phyloP scores from a whole-genome alignment of 2,329 filamentous ascomycete species.

The Fusarium equiseti region DNA sequence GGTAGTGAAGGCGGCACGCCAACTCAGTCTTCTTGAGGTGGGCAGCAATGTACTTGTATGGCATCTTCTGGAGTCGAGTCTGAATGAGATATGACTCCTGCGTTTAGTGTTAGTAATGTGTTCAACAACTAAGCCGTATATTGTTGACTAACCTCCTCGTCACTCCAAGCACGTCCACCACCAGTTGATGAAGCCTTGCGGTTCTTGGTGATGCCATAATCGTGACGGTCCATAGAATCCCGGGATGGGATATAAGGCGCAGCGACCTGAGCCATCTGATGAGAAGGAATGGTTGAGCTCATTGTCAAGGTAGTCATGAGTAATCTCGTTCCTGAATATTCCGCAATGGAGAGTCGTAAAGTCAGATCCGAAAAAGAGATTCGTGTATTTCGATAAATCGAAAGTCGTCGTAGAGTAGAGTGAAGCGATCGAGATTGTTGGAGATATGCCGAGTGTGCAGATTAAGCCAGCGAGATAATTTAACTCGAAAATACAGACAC shows the following conservation, averaged over 20 bases:
- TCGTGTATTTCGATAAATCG: constrained; percentile 33
- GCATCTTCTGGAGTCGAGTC: constrained; percentile 88
- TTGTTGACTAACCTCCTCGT: constrained; percentile 75
- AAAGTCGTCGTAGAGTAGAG: constrained; percentile 32
- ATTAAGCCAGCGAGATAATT: constrained; percentile 44
- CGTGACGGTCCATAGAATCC: constrained; percentile 68
- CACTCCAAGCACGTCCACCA: constrained; percentile 84
- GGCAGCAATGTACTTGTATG: constrained; percentile 89
- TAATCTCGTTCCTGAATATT: constrained; percentile 34
- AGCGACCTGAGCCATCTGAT: constrained; percentile 60
- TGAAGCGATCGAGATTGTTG: constrained; percentile 40
- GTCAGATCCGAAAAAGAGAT: constrained; percentile 23
- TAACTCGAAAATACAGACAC: constrained; percentile 46
- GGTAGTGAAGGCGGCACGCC: constrained; percentile 87
- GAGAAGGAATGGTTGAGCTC: constrained; percentile 61
- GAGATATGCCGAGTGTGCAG: constrained; percentile 38
- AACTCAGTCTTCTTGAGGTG: constrained; percentile 90
- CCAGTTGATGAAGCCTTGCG: constrained; percentile 77
- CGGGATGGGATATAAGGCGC: constrained; percentile 63
- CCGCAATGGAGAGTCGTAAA: constrained; percentile 30
- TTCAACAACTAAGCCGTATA: not conserved
- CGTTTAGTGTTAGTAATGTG: constrained; percentile 29
- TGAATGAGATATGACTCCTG: constrained; percentile 87
- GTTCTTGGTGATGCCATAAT: constrained; percentile 72
- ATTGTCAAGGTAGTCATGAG: constrained; percentile 36